These are phyloP conservation scores for Austroboletus festivus DNA, from an alignment of 768 basidiomycete genomes.

Conservation along the genomic window DNA sequence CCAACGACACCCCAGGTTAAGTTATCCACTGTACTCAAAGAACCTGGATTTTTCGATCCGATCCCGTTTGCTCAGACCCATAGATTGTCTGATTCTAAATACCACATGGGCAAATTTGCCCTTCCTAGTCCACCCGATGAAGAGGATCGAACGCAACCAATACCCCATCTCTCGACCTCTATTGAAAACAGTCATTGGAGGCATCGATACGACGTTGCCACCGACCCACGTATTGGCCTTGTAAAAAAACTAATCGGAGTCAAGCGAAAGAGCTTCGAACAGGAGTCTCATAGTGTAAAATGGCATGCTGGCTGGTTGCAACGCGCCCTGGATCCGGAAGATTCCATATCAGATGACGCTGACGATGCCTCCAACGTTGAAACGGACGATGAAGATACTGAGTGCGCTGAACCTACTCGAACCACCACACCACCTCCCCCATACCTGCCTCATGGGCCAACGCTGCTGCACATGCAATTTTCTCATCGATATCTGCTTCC, in stretches of 20 bases:
- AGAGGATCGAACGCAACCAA: conserved; percentile 34
- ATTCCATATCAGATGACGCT: conserved; percentile 31
- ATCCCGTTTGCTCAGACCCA: conserved; percentile 71
- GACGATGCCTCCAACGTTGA: conserved; percentile 40
- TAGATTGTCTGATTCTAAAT: conserved; percentile 67
- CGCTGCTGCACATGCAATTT: conserved; percentile 66
- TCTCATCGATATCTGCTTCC: conserved; percentile 62
- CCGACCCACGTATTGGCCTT: conserved; percentile 71
- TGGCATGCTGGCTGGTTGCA: conserved; percentile 43
- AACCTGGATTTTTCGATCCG: conserved; percentile 55
- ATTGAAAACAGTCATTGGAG: conserved; percentile 41
- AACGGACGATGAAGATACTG: conserved; percentile 40
- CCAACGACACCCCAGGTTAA: conserved; percentile 56
- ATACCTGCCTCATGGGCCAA: conserved; percentile 69
- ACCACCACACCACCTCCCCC: conserved; percentile 68
- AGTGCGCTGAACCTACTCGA: conserved; percentile 39
- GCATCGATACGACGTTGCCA: conserved; percentile 52
- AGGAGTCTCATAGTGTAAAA: conserved; percentile 35
- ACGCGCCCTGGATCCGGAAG: conserved; percentile 47
- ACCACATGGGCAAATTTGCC: conserved; percentile 68
- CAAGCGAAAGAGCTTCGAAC: conserved; percentile 57
- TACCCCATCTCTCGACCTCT: conserved; percentile 19
- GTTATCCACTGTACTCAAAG: conserved; percentile 32
- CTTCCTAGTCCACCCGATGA: conserved; percentile 63
- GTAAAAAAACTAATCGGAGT: conserved; percentile 65